A percentile compares a stretch with the other conserved stretches of the same genome.
Evolutionary conservation across 1,284 basidiomycete genomes (phyloP).

Genomic region (Coniferiporia weirii): DNA sequence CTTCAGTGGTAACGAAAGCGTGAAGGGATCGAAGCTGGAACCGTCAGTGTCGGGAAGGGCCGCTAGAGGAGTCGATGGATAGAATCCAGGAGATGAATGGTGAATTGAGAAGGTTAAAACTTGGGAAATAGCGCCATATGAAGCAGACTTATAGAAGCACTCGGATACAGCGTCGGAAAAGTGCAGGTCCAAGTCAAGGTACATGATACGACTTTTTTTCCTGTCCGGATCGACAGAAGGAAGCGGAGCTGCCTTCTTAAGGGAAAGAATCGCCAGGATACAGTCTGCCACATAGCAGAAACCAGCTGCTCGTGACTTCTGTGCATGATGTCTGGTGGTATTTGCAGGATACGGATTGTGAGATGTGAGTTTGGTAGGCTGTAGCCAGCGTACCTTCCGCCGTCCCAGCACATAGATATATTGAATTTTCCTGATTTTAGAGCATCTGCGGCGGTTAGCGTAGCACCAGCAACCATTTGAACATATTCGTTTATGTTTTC

Average conservation of each 20-base stretch:
- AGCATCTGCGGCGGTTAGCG: constrained; percentile 63
- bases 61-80: constrained; percentile 60
- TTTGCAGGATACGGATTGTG: not conserved
- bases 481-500: constrained; percentile 65
- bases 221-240: constrained; percentile 11
- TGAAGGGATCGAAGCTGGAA: constrained; percentile 59
- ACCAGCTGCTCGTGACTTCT: constrained; percentile 71
- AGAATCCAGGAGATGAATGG: constrained; percentile 78
- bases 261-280: constrained; percentile 68
- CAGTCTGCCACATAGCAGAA: constrained; percentile 95
- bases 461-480: constrained; percentile 68
- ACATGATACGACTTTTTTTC: constrained; percentile 68
- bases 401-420: constrained; percentile 80
- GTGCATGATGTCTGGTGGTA: constrained; percentile 63
- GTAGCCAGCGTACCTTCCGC: constrained; percentile 53
- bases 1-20: constrained; percentile 68
- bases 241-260: constrained; percentile 36
- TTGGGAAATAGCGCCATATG: constrained; percentile 35
- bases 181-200: constrained; percentile 90
- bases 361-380: not conserved
- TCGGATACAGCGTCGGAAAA: constrained; percentile 85
- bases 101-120: constrained; percentile 84
- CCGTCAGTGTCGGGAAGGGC: constrained; percentile 39
- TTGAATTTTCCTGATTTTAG: constrained; percentile 52
- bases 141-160: constrained; percentile 54